Evolutionary conservation across 306 rosid genomes (phyloP), one percentile per base, ranked within the genome.

Genomic region (Arachis hypogaea): DNA sequence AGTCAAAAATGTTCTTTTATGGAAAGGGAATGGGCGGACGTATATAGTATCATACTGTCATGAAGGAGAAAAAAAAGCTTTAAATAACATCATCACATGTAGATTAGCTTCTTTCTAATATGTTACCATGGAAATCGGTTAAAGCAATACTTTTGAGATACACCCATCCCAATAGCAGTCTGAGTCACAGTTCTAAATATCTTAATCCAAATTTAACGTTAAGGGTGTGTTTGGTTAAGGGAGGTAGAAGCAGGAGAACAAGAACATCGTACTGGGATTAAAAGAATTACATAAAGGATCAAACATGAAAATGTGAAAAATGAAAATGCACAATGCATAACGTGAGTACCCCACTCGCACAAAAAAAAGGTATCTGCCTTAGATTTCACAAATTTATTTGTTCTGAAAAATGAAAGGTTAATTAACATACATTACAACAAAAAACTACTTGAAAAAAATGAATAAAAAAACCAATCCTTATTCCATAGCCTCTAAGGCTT

Each of bases 1-100:
- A 54, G 75, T 47, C 43, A 83, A 75, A 65, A 16, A 5, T 50
- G n/a, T 33, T 33, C 49, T 36, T 45, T 9, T 29, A 14, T 40
- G 3, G 9, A 46, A 0, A 43, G 46, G 33, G 14, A 33, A 3
- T 11, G 8, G 10, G 29, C 29, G 4, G 36, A 43, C 54, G 33
- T n/a, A 12, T 51, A 50, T 5, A 68, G n/a, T 33, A 3, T 33
- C 38, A 63, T 12, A n/a, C 5, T 36, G 7, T 50, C 63, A 66
- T 45, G 29, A 11, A 59, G 38, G 47, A 51, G 54, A 49, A 72
- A 54, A 29, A 29, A 16, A 14, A 40, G 7, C 42, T 51, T 40
- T 4, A 71, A 63, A 71, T 46, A 62, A 18, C 63, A 55, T 16
- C 66, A 68, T 30, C 28, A 22, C 28, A 22, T 22, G 9, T 63